phyloP scores from a whole-genome alignment of 208 protist genomes.

The Wallacemonas rigidus region DNA sequence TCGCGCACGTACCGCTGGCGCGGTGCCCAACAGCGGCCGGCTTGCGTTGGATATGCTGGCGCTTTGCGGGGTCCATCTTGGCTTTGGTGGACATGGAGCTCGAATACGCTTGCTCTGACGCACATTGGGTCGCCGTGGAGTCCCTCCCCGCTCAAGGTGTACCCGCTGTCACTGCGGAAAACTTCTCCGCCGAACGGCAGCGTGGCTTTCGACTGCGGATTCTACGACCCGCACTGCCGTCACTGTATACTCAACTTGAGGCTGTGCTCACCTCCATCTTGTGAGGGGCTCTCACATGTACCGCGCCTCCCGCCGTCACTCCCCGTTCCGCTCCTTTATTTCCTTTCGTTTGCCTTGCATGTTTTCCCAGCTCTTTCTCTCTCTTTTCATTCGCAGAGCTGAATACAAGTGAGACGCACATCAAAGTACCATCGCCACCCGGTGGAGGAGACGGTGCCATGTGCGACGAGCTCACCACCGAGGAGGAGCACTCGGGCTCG shows the following conservation, averaged over 20 bases:
- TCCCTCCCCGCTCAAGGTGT: background rate
- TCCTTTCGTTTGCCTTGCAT: no score
- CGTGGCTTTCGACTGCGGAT: background rate
- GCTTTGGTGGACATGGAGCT: conserved; percentile 3
- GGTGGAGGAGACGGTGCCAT: no score
- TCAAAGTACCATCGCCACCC: no score
- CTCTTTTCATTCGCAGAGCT: no score
- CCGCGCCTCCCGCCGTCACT: no score
- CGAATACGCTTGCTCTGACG: background rate
- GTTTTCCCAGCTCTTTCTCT: no score
- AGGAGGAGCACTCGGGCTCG: no score
- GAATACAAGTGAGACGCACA: no score
- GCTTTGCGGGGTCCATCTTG: conserved; percentile 16
- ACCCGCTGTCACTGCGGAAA: background rate
- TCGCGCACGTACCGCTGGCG: background rate
- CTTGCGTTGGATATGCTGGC: conserved; percentile 23
- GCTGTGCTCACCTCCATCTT: background rate
- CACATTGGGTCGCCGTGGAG: background rate
- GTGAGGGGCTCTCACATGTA: background rate
- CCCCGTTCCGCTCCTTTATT: no score
- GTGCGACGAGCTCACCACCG: no score
- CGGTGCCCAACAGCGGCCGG: background rate
- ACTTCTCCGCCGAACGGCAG: background rate
- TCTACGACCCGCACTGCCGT: background rate
- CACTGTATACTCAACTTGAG: background rate